Evolutionary conservation across 805 yeast species (phyloP).

Genomic region (Saccharomycopsis malanga): DNA sequence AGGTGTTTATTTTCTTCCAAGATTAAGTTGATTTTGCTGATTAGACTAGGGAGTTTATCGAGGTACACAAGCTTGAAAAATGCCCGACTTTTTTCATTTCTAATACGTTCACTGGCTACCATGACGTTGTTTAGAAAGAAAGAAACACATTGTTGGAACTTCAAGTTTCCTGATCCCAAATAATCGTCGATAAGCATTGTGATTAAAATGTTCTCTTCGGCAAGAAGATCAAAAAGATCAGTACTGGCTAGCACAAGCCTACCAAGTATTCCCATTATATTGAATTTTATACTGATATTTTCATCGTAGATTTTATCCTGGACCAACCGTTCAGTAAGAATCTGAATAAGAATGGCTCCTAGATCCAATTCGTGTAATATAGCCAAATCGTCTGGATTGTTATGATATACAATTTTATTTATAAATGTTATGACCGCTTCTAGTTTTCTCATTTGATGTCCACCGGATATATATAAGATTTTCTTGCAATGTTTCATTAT

Average conservation of each 20-base stretch:
- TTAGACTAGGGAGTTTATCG: constrained; percentile 2
- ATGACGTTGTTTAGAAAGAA: constrained; percentile 8
- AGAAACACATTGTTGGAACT: constrained; percentile 8
- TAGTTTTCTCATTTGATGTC: neutral
- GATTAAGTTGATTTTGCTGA: neutral
- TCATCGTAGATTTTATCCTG: neutral
- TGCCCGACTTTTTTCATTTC: neutral
- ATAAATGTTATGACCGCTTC: neutral
- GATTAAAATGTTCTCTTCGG: constrained; percentile 4
- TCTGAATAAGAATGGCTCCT: constrained; percentile 1
- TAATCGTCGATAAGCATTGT: constrained; percentile 1
- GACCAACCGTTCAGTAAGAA: neutral
- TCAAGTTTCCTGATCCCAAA: constrained; percentile 1
- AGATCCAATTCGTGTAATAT: neutral
- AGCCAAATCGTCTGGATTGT: neutral
- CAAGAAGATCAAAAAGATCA: neutral
- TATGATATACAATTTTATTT: constrained; percentile 1
- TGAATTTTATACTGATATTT: constrained; percentile 3
- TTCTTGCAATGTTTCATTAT: constrained; percentile 7
- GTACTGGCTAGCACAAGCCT: neutral
- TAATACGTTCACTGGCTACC: neutral
- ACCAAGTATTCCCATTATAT: constrained; percentile 4
- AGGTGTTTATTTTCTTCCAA: neutral
- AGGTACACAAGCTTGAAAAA: constrained; percentile 1
- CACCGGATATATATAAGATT: neutral